Evolutionary conservation across 768 basidiomycete species (phyloP).

Genomic region (Hortiboletus campestris): DNA sequence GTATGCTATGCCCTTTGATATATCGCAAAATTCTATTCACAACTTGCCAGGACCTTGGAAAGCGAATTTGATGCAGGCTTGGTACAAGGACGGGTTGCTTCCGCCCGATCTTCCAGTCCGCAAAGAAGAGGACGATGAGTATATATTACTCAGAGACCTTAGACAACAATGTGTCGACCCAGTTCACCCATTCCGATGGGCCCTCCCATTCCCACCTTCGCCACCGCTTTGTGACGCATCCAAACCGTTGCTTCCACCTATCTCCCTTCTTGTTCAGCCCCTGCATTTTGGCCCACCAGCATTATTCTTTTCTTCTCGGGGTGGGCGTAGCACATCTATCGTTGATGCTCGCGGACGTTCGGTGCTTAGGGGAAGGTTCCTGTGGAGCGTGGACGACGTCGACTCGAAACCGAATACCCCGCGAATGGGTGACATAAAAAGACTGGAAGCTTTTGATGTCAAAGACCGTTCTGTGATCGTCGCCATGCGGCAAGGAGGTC

Average conservation of each 20-base stretch:
- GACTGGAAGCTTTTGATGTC: slow-evolving; percentile 80
- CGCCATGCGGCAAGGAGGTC: slow-evolving; percentile 82
- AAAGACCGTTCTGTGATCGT: slow-evolving; percentile 73
- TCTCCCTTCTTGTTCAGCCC: slow-evolving; percentile 76
- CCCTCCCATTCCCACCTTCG: slow-evolving; percentile 39
- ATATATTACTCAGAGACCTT: slow-evolving; percentile 68
- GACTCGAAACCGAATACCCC: slow-evolving; percentile 35
- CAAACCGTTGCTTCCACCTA: slow-evolving; percentile 64
- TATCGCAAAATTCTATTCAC: slow-evolving; percentile 8
- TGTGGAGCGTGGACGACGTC: slow-evolving; percentile 73
- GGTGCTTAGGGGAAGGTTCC: slow-evolving; percentile 74
- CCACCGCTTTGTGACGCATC: slow-evolving; percentile 33
- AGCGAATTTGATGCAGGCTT: slow-evolving; percentile 82
- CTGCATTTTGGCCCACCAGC: slow-evolving; percentile 85
- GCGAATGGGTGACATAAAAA: slow-evolving; percentile 79
- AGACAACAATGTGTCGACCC: slow-evolving; percentile 79
- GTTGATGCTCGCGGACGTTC: slow-evolving; percentile 85
- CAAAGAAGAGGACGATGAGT: slow-evolving; percentile 70
- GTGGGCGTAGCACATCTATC: slow-evolving; percentile 84
- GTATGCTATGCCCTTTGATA: slow-evolving; percentile 39
- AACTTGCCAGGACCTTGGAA: slow-evolving; percentile 73
- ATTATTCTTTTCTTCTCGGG: slow-evolving; percentile 84
- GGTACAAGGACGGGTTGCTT: slow-evolving; percentile 82
- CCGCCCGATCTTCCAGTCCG: slow-evolving; percentile 82
- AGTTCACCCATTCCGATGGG: slow-evolving; percentile 66